Conservation (phyloP, 192 early-diverging fungal species). For the Lobosporangium transversale region DNA sequence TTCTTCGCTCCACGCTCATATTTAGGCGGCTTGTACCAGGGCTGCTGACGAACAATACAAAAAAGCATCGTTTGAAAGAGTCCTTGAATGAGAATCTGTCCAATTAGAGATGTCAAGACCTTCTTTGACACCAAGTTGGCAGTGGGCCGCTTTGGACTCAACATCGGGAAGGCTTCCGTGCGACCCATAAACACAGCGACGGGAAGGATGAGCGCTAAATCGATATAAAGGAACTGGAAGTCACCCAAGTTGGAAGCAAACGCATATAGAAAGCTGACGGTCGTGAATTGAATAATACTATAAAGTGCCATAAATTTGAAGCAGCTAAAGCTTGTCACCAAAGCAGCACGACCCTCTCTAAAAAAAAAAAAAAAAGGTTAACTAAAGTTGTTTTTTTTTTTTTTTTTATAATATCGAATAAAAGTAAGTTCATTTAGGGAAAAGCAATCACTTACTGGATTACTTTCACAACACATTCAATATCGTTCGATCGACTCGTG, state of each 20-base stretch:
- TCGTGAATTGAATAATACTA: constrained; percentile 95
- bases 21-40: constrained; percentile 69
- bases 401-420: no score
- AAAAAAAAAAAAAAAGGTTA: not conserved
- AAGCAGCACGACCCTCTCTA: constrained; percentile 93
- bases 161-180: constrained; percentile 78
- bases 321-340: constrained; percentile 97
- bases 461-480: constrained; percentile 92
- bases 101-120: constrained; percentile 92
- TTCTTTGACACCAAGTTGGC: constrained; percentile 90
- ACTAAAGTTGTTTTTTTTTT: no score
- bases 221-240: constrained; percentile 97
- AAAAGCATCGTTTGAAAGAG: constrained; percentile 84
- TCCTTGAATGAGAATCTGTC: constrained; percentile 86
- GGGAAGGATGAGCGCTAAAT: constrained; percentile 90
- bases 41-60: constrained; percentile 73
- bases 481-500: constrained; percentile 90
- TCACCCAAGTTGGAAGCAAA: constrained; percentile 91
- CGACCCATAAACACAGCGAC: constrained; percentile 91
- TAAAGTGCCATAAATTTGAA: constrained; percentile 99
- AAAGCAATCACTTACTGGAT: constrained; percentile 76
- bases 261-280: constrained; percentile 91
- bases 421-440: no score
- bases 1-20: constrained; percentile 74
- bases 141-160: constrained; percentile 87